A percentile compares a stretch with the other conserved stretches of the same genome.
These are phyloP conservation scores for Leptographium galeiforme DNA, from an alignment of 2,329 filamentous ascomycete species.

Conservation along the genomic window DNA sequence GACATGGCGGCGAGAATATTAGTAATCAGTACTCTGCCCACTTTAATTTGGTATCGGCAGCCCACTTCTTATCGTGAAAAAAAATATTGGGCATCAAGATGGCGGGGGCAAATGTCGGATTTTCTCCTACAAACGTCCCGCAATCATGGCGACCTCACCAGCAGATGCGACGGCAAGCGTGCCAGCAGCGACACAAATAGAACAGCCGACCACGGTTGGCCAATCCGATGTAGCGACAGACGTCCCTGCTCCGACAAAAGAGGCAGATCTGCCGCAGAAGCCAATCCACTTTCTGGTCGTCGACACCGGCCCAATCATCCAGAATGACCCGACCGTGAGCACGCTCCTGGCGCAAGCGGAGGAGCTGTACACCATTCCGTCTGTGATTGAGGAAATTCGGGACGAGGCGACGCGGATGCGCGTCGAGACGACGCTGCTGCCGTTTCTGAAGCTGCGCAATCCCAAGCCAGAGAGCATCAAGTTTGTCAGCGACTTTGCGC, in stretches of 20 bases:
- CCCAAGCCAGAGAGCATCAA: constrained; percentile 67
- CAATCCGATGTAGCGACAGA: not conserved
- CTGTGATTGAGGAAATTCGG: constrained; percentile 77
- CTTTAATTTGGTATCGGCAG: not conserved
- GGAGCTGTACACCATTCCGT: constrained; percentile 67
- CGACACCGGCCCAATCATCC: constrained; percentile 86
- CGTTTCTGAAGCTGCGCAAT: constrained; percentile 66
- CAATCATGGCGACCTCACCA: not conserved
- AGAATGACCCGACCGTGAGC: constrained; percentile 77
- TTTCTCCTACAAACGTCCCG: not conserved
- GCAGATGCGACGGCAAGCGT: not conserved
- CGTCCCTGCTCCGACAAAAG: not conserved
- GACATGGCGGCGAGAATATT: not conserved
- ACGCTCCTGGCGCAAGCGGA: constrained; percentile 68
- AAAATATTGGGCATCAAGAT: constrained; percentile 1
- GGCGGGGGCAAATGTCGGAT: not conserved
- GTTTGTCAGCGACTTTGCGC: constrained; percentile 71
- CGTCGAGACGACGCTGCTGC: constrained; percentile 71
- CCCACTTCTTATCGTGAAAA: constrained; percentile 4
- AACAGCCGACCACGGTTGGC: not conserved
- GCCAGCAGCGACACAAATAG: not conserved
- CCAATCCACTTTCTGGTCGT: constrained; percentile 72
- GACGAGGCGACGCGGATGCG: constrained; percentile 69
- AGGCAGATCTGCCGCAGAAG: constrained; percentile 31
- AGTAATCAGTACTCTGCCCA: not conserved